Evolutionary conservation across 495 filamentous ascomycete species (phyloP).

Genomic region (Letharia lupina): DNA sequence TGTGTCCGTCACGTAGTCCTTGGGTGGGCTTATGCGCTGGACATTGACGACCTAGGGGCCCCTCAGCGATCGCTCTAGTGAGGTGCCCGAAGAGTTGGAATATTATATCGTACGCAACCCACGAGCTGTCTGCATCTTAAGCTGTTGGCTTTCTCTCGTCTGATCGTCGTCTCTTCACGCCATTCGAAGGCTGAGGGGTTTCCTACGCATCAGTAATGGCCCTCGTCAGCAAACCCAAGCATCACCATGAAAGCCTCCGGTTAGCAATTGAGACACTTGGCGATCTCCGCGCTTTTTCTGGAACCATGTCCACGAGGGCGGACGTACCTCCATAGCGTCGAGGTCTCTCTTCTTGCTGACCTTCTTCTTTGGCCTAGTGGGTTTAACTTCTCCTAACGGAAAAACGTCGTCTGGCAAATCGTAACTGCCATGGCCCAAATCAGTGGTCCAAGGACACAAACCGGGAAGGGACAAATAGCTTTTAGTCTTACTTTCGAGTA

Average conservation of each 20-base stretch:
- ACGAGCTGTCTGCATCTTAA: background rate
- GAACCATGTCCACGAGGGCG: background rate
- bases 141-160: constrained; percentile 2
- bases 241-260: constrained; percentile 5
- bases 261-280: background rate
- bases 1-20: background rate
- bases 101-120: constrained; percentile 8
- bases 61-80: constrained; percentile 1
- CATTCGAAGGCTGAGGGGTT: constrained; percentile 2
- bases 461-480: background rate
- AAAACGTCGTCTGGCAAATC: constrained; percentile 88
- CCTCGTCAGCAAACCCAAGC: constrained; percentile 16
- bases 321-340: constrained; percentile 23
- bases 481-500: constrained; percentile 60
- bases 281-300: background rate
- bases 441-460: constrained; percentile 12
- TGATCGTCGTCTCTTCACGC: constrained; percentile 14
- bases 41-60: background rate
- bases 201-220: constrained; percentile 13
- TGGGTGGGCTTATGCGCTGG: background rate
- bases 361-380: constrained; percentile 57
- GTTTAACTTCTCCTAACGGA: constrained; percentile 65
- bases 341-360: constrained; percentile 35
- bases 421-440: constrained; percentile 45
- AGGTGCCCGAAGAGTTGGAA: background rate